These are phyloP conservation scores for Isabelozyma heimii DNA, from an alignment of 805 yeast species.

Conservation along the genomic window DNA sequence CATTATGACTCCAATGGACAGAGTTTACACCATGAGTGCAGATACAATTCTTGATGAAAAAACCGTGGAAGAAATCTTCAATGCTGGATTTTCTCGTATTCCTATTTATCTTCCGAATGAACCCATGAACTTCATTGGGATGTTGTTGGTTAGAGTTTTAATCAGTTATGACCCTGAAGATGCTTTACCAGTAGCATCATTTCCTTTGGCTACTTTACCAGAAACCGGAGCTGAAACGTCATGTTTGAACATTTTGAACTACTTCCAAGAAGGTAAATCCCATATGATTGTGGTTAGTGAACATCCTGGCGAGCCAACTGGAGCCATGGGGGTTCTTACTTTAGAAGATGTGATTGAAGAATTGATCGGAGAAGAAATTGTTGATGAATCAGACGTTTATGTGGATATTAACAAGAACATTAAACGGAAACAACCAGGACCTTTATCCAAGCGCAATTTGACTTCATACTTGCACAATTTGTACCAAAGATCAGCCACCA, in stretches of 20 bases:
- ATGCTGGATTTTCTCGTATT: slow-evolving; percentile 92
- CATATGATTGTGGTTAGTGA: slow-evolving; percentile 94
- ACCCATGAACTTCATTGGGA: slow-evolving; percentile 88
- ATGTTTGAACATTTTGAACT: slow-evolving; percentile 88
- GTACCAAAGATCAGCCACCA: slow-evolving; percentile 37
- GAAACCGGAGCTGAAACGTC: slow-evolving; percentile 91
- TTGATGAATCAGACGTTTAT: slow-evolving; percentile 93
- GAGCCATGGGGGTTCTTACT: slow-evolving; percentile 89
- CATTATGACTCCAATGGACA: slow-evolving; percentile 92
- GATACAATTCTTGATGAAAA: slow-evolving; percentile 79
- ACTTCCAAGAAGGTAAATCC: slow-evolving; percentile 96
- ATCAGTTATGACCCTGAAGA: slow-evolving; percentile 98
- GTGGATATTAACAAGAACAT: slow-evolving; percentile 87
- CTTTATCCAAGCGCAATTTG: slow-evolving; percentile 65
- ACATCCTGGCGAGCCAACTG: slow-evolving; percentile 77
- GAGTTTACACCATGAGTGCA: slow-evolving; percentile 85
- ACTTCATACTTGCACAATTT: slow-evolving; percentile 66
- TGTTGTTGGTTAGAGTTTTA: slow-evolving; percentile 87
- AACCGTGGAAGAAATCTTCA: slow-evolving; percentile 83
- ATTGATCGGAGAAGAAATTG: slow-evolving; percentile 94
- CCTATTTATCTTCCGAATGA: slow-evolving; percentile 91
- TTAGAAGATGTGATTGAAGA: slow-evolving; percentile 98
- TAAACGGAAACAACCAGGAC: slow-evolving; percentile 74
- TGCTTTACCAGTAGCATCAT: slow-evolving; percentile 84
- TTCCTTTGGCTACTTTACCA: slow-evolving; percentile 94